A percentile compares a stretch with the other conserved stretches of the same genome.
Conservation (phyloP, 2,329 filamentous ascomycete species). For the Aspergillus persii region DNA sequence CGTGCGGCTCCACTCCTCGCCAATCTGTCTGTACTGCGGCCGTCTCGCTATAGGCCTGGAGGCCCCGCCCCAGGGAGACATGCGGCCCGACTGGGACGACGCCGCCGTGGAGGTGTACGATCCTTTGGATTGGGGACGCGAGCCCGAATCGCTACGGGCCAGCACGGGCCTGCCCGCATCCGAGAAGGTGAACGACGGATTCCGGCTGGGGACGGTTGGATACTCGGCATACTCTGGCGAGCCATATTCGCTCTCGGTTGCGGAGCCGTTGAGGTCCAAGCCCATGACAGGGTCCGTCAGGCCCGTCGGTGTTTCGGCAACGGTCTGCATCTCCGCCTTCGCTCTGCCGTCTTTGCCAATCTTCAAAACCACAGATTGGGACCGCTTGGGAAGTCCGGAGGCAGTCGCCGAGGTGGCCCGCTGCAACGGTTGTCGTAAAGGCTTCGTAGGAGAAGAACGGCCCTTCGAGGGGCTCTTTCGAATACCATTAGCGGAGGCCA, state of each 20-base stretch:
- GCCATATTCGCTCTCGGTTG: slow-evolving; percentile 43
- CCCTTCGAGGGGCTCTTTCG: slow-evolving; percentile 45
- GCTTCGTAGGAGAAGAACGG: slow-evolving; percentile 42
- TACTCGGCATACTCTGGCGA: slow-evolving; percentile 43
- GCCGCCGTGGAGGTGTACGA: slow-evolving; percentile 43
- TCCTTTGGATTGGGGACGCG: slow-evolving; percentile 44
- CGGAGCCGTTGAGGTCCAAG: slow-evolving; percentile 44
- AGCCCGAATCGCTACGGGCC: slow-evolving; percentile 34
- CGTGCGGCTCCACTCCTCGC: slow-evolving; percentile 32
- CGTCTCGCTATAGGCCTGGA: slow-evolving; percentile 26
- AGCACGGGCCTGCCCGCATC: slow-evolving; percentile 30
- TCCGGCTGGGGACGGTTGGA: slow-evolving; percentile 35
- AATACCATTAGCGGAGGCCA: slow-evolving; percentile 35
- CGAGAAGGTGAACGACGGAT: slow-evolving; percentile 41
- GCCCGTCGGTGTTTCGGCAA: slow-evolving; percentile 31
- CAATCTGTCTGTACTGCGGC: slow-evolving; percentile 21
- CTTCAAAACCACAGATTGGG: slow-evolving; percentile 45
- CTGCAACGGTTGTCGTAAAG: slow-evolving; percentile 30
- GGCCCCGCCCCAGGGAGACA: slow-evolving; percentile 42
- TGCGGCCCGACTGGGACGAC: slow-evolving; percentile 41
- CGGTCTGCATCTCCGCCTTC: slow-evolving; percentile 44
- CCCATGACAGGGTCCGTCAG: slow-evolving; percentile 35
- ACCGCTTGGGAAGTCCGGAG: slow-evolving; percentile 29
- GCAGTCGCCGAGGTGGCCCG: slow-evolving; percentile 33
- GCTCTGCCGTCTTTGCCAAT: slow-evolving; percentile 50